Conservation (phyloP, 192 early-diverging fungal species). For the Coemansia sp. region DNA sequence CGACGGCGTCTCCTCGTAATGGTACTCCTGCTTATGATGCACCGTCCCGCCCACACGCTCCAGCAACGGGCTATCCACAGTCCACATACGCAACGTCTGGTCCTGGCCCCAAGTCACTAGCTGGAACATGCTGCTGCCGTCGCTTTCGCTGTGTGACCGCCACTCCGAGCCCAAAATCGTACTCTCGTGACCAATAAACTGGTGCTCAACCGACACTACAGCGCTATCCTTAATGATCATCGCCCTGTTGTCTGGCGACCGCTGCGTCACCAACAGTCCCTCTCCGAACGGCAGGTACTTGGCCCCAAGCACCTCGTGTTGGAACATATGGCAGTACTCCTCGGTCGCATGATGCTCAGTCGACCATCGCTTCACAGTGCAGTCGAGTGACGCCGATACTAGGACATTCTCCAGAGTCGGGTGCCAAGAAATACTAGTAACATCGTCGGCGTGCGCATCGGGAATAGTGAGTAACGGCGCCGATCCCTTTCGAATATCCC, state of each 20-base stretch:
- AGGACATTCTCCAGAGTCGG: slow-evolving; percentile 22
- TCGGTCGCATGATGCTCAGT: slow-evolving; percentile 18
- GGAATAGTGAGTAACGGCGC: slow-evolving; percentile 35
- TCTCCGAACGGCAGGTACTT: slow-evolving; percentile 47
- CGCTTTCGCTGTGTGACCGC: slow-evolving; percentile 22
- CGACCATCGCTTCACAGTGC: slow-evolving; percentile 41
- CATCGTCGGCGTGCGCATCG: slow-evolving; percentile 44
- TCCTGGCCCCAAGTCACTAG: slow-evolving; percentile 54
- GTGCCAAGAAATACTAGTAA: slow-evolving; percentile 51
- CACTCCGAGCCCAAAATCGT: slow-evolving; percentile 39
- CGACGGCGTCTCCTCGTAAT: slow-evolving; percentile 16
- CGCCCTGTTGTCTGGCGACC: slow-evolving; percentile 19
- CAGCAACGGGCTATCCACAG: slow-evolving; percentile 14
- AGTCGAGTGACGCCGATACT: slow-evolving; percentile 40
- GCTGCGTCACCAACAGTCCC: slow-evolving; percentile 33
- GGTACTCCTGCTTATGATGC: background rate
- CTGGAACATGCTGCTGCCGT: slow-evolving; percentile 24
- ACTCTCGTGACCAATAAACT: slow-evolving; percentile 41
- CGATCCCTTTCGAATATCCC: slow-evolving; percentile 52
- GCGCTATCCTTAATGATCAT: slow-evolving; percentile 26
- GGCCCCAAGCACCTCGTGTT: slow-evolving; percentile 33
- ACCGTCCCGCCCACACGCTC: slow-evolving; percentile 20
- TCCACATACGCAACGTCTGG: slow-evolving; percentile 51
- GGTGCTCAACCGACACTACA: slow-evolving; percentile 22
- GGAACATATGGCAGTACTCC: slow-evolving; percentile 26